phyloP scores from a whole-genome alignment of 192 early-diverging fungal species.

The Mortierella antarctica region DNA sequence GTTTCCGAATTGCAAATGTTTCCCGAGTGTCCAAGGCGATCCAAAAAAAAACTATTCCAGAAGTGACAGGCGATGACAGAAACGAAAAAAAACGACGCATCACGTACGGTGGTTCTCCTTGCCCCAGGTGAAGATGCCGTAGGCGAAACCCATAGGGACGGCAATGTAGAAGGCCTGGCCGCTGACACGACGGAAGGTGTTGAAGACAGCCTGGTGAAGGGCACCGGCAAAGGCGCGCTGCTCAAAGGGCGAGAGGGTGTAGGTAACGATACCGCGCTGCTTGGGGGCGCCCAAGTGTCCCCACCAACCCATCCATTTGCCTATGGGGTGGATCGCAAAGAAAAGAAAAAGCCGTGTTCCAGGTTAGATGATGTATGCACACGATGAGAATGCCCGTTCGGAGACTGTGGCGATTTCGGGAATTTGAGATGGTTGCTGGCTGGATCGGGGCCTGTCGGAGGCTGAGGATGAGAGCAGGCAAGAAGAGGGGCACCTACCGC shows the following conservation, averaged over 20 bases:
- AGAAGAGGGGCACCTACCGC: slow-evolving; percentile 12
- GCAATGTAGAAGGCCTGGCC: slow-evolving; percentile 69
- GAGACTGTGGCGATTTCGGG: not conserved
- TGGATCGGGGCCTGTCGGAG: not conserved
- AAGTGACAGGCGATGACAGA: no score
- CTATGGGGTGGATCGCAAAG: slow-evolving; percentile 4
- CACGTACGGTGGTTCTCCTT: slow-evolving; percentile 57
- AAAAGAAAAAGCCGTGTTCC: not conserved
- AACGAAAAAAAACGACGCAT: no score
- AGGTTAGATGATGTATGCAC: not conserved
- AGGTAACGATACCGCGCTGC: slow-evolving; percentile 68
- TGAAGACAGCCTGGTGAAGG: slow-evolving; percentile 67
- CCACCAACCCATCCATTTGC: slow-evolving; percentile 64
- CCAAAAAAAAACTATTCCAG: no score
- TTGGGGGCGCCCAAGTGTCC: slow-evolving; percentile 67
- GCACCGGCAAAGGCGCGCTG: slow-evolving; percentile 72
- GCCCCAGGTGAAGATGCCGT: slow-evolving; percentile 59
- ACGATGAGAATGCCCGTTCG: not conserved
- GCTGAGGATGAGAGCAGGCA: no score
- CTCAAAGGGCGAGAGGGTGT: slow-evolving; percentile 70
- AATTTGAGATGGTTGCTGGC: not conserved
- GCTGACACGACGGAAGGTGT: slow-evolving; percentile 66
- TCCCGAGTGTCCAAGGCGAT: not conserved
- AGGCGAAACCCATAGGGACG: slow-evolving; percentile 58
- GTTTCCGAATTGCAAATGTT: not conserved